Base-by-base conservation (phyloP, 2,329 filamentous ascomycete genomes). In the Fusarium sublunatum region DNA sequence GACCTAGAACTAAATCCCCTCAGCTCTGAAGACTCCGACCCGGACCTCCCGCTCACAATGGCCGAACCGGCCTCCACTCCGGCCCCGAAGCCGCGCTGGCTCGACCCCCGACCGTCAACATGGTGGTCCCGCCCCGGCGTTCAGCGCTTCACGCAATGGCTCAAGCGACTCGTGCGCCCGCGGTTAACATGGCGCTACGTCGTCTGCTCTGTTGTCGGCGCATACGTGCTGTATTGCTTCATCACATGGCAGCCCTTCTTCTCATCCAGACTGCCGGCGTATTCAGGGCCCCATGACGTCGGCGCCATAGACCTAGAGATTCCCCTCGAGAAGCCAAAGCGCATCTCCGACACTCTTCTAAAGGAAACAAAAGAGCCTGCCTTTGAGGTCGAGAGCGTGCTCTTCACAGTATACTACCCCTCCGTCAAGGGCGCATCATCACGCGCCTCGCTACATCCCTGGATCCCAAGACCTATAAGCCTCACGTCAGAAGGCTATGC, bases 371-470 rank as follows among this genome's bases (percentile, higher is more conserved):
- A 73, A 10, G 61, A 74, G 22, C 76, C 77, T 3, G 80, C 80
- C 0, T 83, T 83, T 44, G 74, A 79, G 19, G 66, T 83, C 1
- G 71, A 81, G 53, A 81, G 79, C 2, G 80, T 83, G 4, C 74
- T 84, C 5, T 81, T 83, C 57, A 81, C 81, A 0, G 54, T 84
- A 4, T 83, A 83, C 72, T 83, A 84, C 41, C 82, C 82, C 2
- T 69, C 78, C 6, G 62, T 70, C 7, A 70, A 75, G 40, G 63
- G 62, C 24, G 62, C 68, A 7, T 63, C 57, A 15, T 71, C 74
- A 34, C 53, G 50, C 5, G 60, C 65, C 22, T 64, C 70, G 6
- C 69, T 69, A n/a, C 80, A 83, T 52, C 68, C 72, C 28, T 84
- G 82, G 82, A 72, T 83, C 22, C 73, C 81, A 0, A 74, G 72